Percentiles rank a stretch among this genome's conserved stretches.
phyloP scores from a whole-genome alignment of 2,329 filamentous ascomycete genomes.

The Xenosphaeropsis pyriputrescens region DNA sequence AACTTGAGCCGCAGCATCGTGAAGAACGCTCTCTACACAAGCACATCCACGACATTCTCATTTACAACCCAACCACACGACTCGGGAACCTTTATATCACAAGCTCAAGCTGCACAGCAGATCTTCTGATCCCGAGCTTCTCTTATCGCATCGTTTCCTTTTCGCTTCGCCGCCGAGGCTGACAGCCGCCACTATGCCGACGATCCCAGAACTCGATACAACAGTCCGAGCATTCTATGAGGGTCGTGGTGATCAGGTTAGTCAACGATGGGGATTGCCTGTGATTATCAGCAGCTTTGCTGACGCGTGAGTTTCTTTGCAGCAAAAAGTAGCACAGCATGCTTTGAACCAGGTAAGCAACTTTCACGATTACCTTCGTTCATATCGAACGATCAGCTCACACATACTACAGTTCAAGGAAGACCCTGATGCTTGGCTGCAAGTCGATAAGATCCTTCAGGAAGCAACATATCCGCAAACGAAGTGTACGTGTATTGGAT shows the following conservation, averaged over 20 bases:
- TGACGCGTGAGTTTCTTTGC: slow-evolving; percentile 25
- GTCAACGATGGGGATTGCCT: slow-evolving; percentile 17
- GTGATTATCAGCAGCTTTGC: slow-evolving; percentile 8
- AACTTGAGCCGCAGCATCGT: too few relatives aligned
- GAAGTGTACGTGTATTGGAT: slow-evolving; percentile 54
- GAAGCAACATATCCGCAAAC: slow-evolving; percentile 89
- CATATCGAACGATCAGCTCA: slow-evolving; percentile 6
- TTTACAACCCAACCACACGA: too few relatives aligned
- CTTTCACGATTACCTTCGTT: slow-evolving; percentile 7
- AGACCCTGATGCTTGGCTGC: slow-evolving; percentile 93
- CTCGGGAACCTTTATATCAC: too few relatives aligned
- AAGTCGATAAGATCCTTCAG: slow-evolving; percentile 93
- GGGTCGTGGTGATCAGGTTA: slow-evolving; percentile 82
- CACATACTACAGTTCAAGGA: slow-evolving; percentile 70
- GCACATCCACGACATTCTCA: too few relatives aligned
- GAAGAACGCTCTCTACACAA: too few relatives aligned
- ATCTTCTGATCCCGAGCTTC: slow-evolving; percentile 1
- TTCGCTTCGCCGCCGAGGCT: slow-evolving; percentile 2
- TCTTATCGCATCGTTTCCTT: slow-evolving; percentile 1
- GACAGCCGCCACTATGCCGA: slow-evolving; percentile 37
- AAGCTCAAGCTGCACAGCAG: slow-evolving; percentile 3
- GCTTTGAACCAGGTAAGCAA: slow-evolving; percentile 70
- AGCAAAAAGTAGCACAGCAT: slow-evolving; percentile 95
- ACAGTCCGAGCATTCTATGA: slow-evolving; percentile 97
- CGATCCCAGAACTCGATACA: slow-evolving; percentile 89